Evolutionary conservation across 1,284 basidiomycete species (phyloP).

Genomic region (Peniophora sp.): DNA sequence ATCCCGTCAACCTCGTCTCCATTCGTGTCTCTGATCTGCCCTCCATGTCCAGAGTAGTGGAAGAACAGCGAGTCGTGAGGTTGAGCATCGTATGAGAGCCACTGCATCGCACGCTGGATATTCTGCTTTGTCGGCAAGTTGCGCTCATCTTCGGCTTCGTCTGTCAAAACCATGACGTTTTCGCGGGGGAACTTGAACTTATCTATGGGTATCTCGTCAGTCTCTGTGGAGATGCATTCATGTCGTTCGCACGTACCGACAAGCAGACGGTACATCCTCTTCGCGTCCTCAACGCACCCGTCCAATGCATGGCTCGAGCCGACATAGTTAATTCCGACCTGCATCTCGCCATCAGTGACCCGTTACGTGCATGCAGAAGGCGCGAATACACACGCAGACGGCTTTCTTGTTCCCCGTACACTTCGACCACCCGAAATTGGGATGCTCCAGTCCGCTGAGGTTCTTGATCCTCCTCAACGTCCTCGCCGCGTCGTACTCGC

Average conservation of each 20-base stretch:
- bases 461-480: background rate
- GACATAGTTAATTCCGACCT: slow-evolving; percentile 78
- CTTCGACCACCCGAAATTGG: slow-evolving; percentile 42
- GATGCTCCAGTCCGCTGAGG: background rate
- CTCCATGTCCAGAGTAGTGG: slow-evolving; percentile 76
- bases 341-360: background rate
- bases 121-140: slow-evolving; percentile 69
- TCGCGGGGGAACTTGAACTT: slow-evolving; percentile 58
- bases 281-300: slow-evolving; percentile 82
- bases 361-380: background rate
- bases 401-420: slow-evolving; percentile 71
- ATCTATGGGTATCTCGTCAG: slow-evolving; percentile 25
- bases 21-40: slow-evolving; percentile 62
- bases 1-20: slow-evolving; percentile 61
- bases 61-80: slow-evolving; percentile 83
- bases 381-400: slow-evolving; percentile 48
- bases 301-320: slow-evolving; percentile 55
- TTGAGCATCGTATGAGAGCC: slow-evolving; percentile 72
- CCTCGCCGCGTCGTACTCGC: background rate
- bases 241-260: slow-evolving; percentile 38
- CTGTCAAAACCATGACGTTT: slow-evolving; percentile 76
- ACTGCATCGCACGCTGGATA: slow-evolving; percentile 76
- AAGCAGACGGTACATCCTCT: slow-evolving; percentile 63
- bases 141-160: slow-evolving; percentile 54
- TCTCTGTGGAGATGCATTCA: background rate